Evolutionary conservation across 1,139 yeast species (phyloP), one percentile per base, ranked within the genome.

Genomic region (Debaryomyces coudertii): DNA sequence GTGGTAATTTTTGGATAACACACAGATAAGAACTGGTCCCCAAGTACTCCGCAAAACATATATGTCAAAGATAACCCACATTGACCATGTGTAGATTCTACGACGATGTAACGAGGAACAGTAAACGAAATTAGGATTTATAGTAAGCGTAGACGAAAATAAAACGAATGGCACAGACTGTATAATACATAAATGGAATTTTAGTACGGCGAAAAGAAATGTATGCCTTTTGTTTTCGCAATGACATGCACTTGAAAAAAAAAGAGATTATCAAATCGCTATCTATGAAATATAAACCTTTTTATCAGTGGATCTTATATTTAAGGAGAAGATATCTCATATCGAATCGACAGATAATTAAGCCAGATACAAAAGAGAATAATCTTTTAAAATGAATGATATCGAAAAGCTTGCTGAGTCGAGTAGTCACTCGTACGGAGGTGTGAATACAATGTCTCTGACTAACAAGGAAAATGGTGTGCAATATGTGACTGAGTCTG

Each of bases 401-500:
- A 36, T 47, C 8, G 56, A 52, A 42, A 52, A 51, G 20, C 18
- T 18, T 22, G 45, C 51, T 36, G 54, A 48, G 11, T 36, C 46
- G 7, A 42, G 46, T 24, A 30, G 25, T 16, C 38, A 46, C 28
- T 36, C 40, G 15, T 45, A 48, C 39, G 31, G 43, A 15, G 43
- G 37, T n/a, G 35, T 39, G 8, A 44, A 16, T 16, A 8, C 31
- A 2, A 28, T 5, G 3, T 28, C 33, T 8, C 11, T 9, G 9
- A 36, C 34, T 11, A 30, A 25, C 11, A 27, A 38, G 24, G 54
- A 51, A 24, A 51, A 52, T 40, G 42, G 42, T 8, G 46, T 46
- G 16, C 51, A 50, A 30, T 52, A 49, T 35, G 47, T 51, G 27
- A 43, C 47, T 7, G 55, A 51, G 28, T 42, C 52, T 3, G 53